Percentiles rank a stretch among this genome's conserved stretches.
These are phyloP conservation scores for Tuber borchii DNA, from an alignment of 495 filamentous ascomycete species.

Conservation along the genomic window DNA sequence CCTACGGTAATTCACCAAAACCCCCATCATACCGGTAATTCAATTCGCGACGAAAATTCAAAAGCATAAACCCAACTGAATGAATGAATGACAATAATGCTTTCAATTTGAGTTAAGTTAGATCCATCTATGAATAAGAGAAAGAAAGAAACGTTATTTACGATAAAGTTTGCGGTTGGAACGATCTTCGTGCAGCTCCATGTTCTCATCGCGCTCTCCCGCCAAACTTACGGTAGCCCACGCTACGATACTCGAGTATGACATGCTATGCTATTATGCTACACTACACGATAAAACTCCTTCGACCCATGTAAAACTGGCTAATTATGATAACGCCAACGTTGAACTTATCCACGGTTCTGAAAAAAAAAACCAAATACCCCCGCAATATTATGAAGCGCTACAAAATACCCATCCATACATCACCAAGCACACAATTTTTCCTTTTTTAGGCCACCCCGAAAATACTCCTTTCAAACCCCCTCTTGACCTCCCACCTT, in stretches of 20 bases:
- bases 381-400: background rate
- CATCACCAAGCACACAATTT: background rate
- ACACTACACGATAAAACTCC: background rate
- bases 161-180: background rate
- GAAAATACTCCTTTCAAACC: background rate
- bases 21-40: too few relatives aligned
- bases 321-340: background rate
- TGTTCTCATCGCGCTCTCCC: too few relatives aligned
- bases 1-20: too few relatives aligned
- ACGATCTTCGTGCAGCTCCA: background rate
- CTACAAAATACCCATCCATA: background rate
- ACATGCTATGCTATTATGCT: constrained; percentile 3
- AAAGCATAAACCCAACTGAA: too few relatives aligned
- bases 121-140: too few relatives aligned
- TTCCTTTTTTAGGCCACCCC: background rate
- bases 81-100: too few relatives aligned
- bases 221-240: too few relatives aligned
- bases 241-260: background rate
- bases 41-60: too few relatives aligned
- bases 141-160: too few relatives aligned
- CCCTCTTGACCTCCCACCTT: background rate
- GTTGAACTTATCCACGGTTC: background rate
- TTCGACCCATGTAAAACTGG: background rate
- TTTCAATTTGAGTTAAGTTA: too few relatives aligned
- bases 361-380: background rate